These are phyloP conservation scores for Parathielavia hyrcaniae DNA, from an alignment of 495 filamentous ascomycete genomes.

Conservation along the genomic window DNA sequence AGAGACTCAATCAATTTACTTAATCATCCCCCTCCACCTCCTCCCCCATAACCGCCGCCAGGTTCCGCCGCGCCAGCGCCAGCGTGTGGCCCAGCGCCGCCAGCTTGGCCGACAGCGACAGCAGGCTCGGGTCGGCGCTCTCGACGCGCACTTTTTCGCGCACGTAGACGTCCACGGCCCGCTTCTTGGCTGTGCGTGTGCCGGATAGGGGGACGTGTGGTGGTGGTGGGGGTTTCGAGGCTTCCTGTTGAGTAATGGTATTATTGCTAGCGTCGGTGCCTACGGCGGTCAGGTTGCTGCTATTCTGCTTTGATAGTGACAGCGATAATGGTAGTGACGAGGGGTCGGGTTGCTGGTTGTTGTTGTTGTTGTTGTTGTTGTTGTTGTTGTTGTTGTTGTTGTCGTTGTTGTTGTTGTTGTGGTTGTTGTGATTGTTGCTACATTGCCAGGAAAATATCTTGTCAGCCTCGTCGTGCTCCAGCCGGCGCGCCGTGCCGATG, in stretches of 20 bases:
- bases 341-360: too few species aligned
- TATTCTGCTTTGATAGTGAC: too few species aligned
- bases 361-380: not conserved
- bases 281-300: too few species aligned
- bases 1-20: too few species aligned
- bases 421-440: not conserved
- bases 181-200: constrained; percentile 7
- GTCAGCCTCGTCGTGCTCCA: constrained; percentile 76
- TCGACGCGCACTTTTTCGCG: constrained; percentile 87
- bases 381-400: not conserved
- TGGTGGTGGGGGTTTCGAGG: not conserved
- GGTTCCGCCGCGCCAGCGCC: constrained; percentile 57
- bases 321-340: too few species aligned
- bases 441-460: constrained; percentile 53
- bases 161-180: constrained; percentile 63
- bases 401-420: not conserved
- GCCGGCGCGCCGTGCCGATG: constrained; percentile 53
- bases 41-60: constrained; percentile 75
- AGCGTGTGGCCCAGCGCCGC: constrained; percentile 72
- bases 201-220: constrained; percentile 13
- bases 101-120: constrained; percentile 84
- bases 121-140: constrained; percentile 80
- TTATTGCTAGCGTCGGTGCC: not conserved
- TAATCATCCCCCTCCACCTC: constrained; percentile 36
- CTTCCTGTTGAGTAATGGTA: not conserved